Evolutionary conservation across 2,329 filamentous ascomycete genomes (phyloP).

Genomic region (Aspergillus cejpii): DNA sequence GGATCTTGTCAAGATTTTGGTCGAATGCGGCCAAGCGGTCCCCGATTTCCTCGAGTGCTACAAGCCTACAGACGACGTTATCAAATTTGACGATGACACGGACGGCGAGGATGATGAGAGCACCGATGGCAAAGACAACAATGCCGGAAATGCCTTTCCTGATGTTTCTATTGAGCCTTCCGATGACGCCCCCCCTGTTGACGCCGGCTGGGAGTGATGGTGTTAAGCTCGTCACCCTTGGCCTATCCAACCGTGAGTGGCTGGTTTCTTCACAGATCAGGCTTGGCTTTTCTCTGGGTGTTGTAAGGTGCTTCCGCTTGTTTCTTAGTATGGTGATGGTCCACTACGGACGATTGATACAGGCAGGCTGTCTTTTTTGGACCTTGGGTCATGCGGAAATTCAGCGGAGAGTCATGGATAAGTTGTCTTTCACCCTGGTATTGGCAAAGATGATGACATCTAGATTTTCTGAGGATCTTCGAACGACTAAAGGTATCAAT

Average conservation of each 20-base stretch:
- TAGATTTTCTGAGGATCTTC: constrained; percentile 4
- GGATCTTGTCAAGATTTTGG: constrained; percentile 69
- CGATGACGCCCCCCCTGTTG: constrained; percentile 4
- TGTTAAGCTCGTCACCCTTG: not conserved
- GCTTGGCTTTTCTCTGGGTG: not conserved
- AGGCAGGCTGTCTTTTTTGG: not conserved
- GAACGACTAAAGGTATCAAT: constrained; percentile 1
- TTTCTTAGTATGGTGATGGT: not conserved
- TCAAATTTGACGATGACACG: constrained; percentile 51
- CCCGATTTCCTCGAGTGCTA: constrained; percentile 72
- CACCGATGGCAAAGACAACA: constrained; percentile 11
- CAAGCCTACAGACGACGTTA: constrained; percentile 36
- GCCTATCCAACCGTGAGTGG: not conserved
- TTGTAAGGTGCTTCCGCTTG: not conserved
- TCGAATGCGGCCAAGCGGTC: constrained; percentile 70
- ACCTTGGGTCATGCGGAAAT: not conserved
- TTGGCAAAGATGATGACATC: constrained; percentile 1
- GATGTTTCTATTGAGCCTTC: constrained; percentile 10
- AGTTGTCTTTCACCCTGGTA: not conserved
- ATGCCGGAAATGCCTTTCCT: constrained; percentile 15
- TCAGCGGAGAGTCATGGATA: not conserved
- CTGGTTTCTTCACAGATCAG: not conserved
- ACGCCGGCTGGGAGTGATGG: not conserved
- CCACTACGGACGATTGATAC: not conserved
- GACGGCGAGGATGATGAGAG: constrained; percentile 37